Percentiles rank a stretch among this genome's conserved stretches.
Evolutionary conservation across 2,329 filamentous ascomycete species (phyloP).

Genomic region (Aspergillus caelatus): DNA sequence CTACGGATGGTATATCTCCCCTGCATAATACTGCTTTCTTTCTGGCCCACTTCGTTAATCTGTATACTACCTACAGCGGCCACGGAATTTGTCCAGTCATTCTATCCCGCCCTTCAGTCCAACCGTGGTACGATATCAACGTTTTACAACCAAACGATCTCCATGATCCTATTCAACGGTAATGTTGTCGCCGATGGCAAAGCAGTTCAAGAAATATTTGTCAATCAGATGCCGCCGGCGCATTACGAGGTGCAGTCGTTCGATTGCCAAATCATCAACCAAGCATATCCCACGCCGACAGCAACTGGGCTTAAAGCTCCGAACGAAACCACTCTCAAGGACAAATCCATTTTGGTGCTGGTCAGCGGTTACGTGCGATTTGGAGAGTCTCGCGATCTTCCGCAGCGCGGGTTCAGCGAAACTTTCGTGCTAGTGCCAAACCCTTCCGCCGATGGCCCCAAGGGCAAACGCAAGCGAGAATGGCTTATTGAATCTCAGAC

Average conservation of each 20-base stretch:
- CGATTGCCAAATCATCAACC: constrained; percentile 78
- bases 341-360: constrained; percentile 72
- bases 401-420: constrained; percentile 74
- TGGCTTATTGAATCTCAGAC: constrained; percentile 75
- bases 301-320: constrained; percentile 38
- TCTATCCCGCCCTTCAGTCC: constrained; percentile 73
- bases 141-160: constrained; percentile 68
- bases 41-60: constrained; percentile 1
- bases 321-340: constrained; percentile 52
- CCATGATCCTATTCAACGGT: constrained; percentile 81
- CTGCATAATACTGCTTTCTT: neutral
- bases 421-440: constrained; percentile 80
- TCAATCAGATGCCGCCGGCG: constrained; percentile 62
- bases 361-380: constrained; percentile 74
- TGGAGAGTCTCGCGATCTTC: constrained; percentile 62
- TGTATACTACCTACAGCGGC: constrained; percentile 56
- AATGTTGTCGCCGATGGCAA: constrained; percentile 63
- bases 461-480: constrained; percentile 57
- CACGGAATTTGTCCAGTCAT: constrained; percentile 70
- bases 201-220: constrained; percentile 70
- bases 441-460: constrained; percentile 52
- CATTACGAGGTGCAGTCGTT: constrained; percentile 76
- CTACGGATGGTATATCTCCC: constrained; percentile 44
- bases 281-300: constrained; percentile 63
- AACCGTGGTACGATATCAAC: constrained; percentile 58